phyloP scores from a whole-genome alignment of 176 grass and related monocot genomes.

The Chloris gayana region DNA sequence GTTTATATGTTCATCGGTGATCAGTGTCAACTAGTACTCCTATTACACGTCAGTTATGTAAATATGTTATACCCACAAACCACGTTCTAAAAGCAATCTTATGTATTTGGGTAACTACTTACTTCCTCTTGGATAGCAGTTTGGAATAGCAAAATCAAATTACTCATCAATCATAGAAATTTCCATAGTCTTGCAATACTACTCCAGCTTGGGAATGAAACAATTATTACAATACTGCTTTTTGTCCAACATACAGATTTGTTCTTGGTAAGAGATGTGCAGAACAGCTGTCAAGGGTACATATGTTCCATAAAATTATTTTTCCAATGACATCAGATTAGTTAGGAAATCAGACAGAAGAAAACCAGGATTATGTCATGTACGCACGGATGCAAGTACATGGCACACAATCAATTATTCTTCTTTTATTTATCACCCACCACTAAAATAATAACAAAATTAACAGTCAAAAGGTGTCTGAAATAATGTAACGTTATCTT shows the following conservation, averaged over 20 bases:
- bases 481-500: constrained; percentile 24
- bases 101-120: no score
- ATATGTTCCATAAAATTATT: neutral
- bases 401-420: neutral
- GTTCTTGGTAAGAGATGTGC: constrained; percentile 6
- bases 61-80: no score
- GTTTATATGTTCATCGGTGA: no score
- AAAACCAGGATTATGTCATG: constrained; percentile 50
- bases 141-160: no score
- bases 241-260: neutral
- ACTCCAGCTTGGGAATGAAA: no score
- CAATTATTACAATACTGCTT: no score
- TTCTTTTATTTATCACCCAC: constrained; percentile 1
- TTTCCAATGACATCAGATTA: constrained; percentile 5
- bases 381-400: constrained; percentile 43
- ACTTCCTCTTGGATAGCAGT: no score
- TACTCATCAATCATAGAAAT: no score
- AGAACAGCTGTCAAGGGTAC: constrained; percentile 6
- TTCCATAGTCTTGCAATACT: no score
- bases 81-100: no score
- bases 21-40: no score
- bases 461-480: constrained; percentile 47
- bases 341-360: constrained; percentile 29
- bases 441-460: constrained; percentile 33
- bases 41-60: no score